Conservation (phyloP, 495 filamentous ascomycete genomes). For the Hypoxylon rickii region DNA sequence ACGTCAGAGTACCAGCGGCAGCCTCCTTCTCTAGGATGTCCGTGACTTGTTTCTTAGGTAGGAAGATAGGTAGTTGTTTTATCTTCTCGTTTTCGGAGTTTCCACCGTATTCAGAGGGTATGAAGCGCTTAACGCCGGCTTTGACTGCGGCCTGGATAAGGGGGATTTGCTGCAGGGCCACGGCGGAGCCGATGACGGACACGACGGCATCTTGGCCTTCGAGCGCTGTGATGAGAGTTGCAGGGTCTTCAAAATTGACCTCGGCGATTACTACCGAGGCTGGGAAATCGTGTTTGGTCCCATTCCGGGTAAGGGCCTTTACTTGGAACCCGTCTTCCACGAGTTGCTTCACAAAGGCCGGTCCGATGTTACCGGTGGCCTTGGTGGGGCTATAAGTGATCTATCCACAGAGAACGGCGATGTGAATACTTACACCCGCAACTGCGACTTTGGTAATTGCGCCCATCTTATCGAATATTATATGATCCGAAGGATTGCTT, state of each 20-base stretch:
- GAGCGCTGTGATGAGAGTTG: conserved; percentile 50
- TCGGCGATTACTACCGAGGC: conserved; percentile 42
- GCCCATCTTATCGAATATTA: too few species aligned
- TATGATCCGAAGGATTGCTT: too few species aligned
- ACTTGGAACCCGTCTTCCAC: conserved; percentile 55
- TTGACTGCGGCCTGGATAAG: conserved; percentile 61
- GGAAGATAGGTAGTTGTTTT: conserved; percentile 47
- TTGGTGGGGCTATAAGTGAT: neutral
- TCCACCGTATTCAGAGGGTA: conserved; percentile 60
- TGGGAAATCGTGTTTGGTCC: conserved; percentile 39
- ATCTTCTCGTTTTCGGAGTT: conserved; percentile 45
- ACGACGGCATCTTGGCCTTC: conserved; percentile 55
- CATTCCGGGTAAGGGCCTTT: conserved; percentile 53
- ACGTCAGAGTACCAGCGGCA: conserved; percentile 45
- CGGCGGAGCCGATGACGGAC: conserved; percentile 32
- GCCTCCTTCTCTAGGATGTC: conserved; percentile 49
- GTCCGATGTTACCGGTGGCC: conserved; percentile 57
- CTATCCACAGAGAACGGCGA: neutral
- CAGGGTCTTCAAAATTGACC: conserved; percentile 54
- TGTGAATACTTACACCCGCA: too few species aligned
- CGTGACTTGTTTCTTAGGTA: conserved; percentile 47
- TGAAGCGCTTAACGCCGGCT: too few species aligned
- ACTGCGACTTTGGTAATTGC: too few species aligned
- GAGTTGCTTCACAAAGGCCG: conserved; percentile 52
- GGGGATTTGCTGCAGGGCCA: conserved; percentile 38